Evolutionary conservation across 2,329 filamentous ascomycete genomes (phyloP).

Genomic region (Aspergillus thermomutatus): DNA sequence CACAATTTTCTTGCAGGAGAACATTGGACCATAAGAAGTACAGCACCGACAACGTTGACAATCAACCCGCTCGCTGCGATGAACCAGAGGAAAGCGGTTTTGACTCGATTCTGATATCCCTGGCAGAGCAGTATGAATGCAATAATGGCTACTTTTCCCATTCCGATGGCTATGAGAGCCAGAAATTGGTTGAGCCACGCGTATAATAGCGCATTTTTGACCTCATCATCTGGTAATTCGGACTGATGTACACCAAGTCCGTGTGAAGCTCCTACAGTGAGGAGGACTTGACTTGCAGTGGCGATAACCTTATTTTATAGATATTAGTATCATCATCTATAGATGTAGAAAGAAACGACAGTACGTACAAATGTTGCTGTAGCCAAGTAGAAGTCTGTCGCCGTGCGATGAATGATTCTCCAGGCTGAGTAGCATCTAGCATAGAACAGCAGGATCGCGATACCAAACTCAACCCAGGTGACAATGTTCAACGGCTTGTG

Average conservation of each 20-base stretch:
- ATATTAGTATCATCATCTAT: not conserved
- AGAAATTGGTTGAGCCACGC: constrained; percentile 20
- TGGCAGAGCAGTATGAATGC: constrained; percentile 21
- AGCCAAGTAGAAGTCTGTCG: constrained; percentile 15
- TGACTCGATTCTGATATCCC: constrained; percentile 13
- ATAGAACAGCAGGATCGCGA: constrained; percentile 11
- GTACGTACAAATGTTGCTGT: constrained; percentile 16
- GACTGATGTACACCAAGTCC: constrained; percentile 13
- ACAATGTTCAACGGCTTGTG: constrained; percentile 11
- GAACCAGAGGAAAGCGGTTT: constrained; percentile 11
- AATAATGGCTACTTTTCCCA: constrained; percentile 17
- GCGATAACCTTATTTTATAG: constrained; percentile 5
- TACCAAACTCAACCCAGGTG: constrained; percentile 12
- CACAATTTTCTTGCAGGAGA: constrained; percentile 13
- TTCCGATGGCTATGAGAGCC: constrained; percentile 13
- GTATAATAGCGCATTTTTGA: constrained; percentile 12
- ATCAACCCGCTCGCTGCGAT: constrained; percentile 9
- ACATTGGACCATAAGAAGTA: constrained; percentile 14
- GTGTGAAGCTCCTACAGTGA: constrained; percentile 11
- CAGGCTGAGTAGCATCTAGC: constrained; percentile 18
- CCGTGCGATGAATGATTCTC: constrained; percentile 12
- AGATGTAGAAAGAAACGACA: not conserved
- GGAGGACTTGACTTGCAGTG: constrained; percentile 7
- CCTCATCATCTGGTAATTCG: not conserved
- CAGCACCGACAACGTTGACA: constrained; percentile 12